Base-by-base conservation (phyloP, 352 stramenopile genomes). In the Phytophthora niederhauseri region DNA sequence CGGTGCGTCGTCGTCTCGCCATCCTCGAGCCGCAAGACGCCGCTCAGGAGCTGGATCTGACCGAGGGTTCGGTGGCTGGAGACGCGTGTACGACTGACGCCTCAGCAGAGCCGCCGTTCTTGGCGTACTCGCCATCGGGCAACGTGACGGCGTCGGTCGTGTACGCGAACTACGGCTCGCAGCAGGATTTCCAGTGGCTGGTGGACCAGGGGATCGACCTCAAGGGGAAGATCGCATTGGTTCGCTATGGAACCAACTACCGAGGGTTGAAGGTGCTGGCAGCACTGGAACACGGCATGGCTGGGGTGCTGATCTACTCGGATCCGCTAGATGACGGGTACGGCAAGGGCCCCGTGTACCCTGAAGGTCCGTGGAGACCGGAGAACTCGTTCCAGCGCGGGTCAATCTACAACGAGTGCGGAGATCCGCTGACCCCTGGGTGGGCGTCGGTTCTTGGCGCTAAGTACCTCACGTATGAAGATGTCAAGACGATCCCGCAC, bases 121-220 rank as follows among this genome's bases (percentile, higher is more conserved):
- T 95, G 57, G 91, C 84, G 2, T 97, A 97, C 73, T 80, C 83
- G 12, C 77, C 87, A 1, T 87, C 82, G 11, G 91, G 90, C 5
- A 80, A 89, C 55, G 68, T 94, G 22, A 84, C 71, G 26, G 75
- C 72, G 8, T 51, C 83, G 1, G 64, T 94, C 11, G 88, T 97
- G 55, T 97, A 97, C 75, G 88, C 80, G 24, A 97, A 97, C 75
- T 93, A 93, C 63, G 91, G 86, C 2, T 73, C 72, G 19, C 89
- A 81, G 14, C 55, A 77, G 49, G 91, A 97, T 68, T 97, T 96
- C 67, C 72, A 89, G 52, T 84, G 64, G 56, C 78, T 97, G 6
- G 65, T 80, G 57, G 58, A 59, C 6, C 58, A 77, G 2, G 81
- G 76, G 15, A 78, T 97, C 50, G 73, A 75, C 2, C 78, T 97